A percentile compares a stretch with the other conserved stretches of the same genome.
These are phyloP conservation scores for Saccharomycopsis vini DNA, from an alignment of 805 yeast species.

Conservation along the genomic window DNA sequence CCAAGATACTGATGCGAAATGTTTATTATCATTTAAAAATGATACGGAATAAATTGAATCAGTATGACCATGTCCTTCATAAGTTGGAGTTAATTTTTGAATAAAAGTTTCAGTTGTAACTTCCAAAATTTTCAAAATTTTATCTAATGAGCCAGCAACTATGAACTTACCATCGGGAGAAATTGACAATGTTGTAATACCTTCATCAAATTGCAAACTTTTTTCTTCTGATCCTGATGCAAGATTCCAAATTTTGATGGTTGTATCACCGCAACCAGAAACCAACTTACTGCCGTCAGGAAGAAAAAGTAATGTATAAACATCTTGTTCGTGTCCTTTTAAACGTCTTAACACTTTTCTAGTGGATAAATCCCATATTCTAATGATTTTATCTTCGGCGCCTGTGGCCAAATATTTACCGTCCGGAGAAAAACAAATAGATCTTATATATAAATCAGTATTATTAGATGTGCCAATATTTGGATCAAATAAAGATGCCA, in stretches of 20 bases:
- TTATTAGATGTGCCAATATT: too few relatives aligned
- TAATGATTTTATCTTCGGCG: constrained; percentile 80
- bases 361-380: constrained; percentile 91
- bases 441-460: constrained; percentile 86
- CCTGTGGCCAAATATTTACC: constrained; percentile 65
- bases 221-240: constrained; percentile 81
- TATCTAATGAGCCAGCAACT: constrained; percentile 94
- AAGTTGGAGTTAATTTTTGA: constrained; percentile 85
- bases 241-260: constrained; percentile 94
- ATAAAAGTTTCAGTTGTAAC: constrained; percentile 85
- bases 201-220: constrained; percentile 89
- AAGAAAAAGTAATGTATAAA: constrained; percentile 89
- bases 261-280: constrained; percentile 93
- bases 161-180: constrained; percentile 90
- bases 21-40: constrained; percentile 83
- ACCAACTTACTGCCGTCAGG: constrained; percentile 90
- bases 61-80: constrained; percentile 90
- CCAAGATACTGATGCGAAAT: constrained; percentile 96
- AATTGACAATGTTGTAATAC: constrained; percentile 95
- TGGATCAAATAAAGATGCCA: too few relatives aligned
- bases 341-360: constrained; percentile 77
- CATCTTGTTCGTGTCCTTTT: constrained; percentile 95
- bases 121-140: constrained; percentile 96
- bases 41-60: constrained; percentile 94
- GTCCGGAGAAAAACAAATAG: constrained; percentile 95